Percentiles rank a stretch among this genome's conserved stretches.
These are phyloP conservation scores for Labyrinthula sp. DNA, from an alignment of 352 stramenopile species.

Conservation along the genomic window DNA sequence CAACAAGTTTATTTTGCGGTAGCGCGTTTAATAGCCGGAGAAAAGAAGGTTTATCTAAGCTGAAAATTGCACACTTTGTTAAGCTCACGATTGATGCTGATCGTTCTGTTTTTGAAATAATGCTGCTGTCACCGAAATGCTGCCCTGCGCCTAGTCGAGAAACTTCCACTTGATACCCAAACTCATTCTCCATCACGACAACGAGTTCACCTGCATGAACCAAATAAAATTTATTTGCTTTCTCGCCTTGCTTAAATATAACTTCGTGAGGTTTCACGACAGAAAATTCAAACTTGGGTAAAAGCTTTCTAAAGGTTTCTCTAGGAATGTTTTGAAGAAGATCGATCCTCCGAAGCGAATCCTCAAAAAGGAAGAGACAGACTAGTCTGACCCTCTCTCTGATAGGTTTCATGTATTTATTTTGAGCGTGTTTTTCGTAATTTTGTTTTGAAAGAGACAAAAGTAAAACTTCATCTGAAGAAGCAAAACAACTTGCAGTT, in stretches of 20 bases:
- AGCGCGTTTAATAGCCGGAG: no score
- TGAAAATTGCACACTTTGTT: conserved; percentile 23
- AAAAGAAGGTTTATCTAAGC: no score
- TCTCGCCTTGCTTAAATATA: conserved; percentile 19
- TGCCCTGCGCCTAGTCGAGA: conserved; percentile 7
- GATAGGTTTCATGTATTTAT: conserved; percentile 21
- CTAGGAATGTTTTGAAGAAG: conserved; percentile 15
- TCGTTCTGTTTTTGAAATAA: conserved; percentile 19
- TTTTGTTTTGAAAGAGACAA: conserved; percentile 7
- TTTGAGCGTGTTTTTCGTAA: conserved; percentile 25
- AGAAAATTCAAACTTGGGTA: conserved; percentile 13
- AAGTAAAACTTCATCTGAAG: conserved; percentile 21
- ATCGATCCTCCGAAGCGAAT: conserved; percentile 17
- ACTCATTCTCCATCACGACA: conserved; percentile 17
- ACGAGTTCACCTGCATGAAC: conserved; percentile 12
- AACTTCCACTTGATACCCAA: conserved; percentile 19
- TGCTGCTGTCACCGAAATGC: conserved; percentile 19
- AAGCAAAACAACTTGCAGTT: conserved; percentile 4
- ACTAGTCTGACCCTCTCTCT: conserved; percentile 18
- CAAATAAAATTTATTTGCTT: conserved; percentile 22
- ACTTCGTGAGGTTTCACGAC: conserved; percentile 8
- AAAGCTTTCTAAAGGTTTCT: conserved; percentile 22
- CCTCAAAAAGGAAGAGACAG: conserved; percentile 11
- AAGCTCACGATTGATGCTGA: conserved; percentile 25
- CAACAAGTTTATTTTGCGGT: no score